Conservation (phyloP, 2,329 filamentous ascomycete genomes). For the Didymosphaeria variabile region DNA sequence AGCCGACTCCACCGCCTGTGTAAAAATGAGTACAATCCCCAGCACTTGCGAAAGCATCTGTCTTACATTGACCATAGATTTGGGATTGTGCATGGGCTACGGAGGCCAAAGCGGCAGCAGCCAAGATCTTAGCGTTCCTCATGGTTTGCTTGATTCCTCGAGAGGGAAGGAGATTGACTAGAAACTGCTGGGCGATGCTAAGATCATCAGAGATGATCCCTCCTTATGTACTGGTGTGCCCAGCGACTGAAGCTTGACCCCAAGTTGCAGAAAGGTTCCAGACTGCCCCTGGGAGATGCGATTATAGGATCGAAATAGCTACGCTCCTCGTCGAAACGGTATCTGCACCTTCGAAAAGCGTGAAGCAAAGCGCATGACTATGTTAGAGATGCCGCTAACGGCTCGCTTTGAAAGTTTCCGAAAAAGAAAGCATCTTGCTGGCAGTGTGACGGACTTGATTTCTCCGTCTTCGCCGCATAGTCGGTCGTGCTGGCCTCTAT, state of each 20-base stretch:
- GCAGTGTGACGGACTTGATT: neutral
- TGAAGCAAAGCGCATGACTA: conserved; percentile 13
- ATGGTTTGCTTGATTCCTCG: conserved; percentile 7
- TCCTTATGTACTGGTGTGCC: conserved; percentile 4
- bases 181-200: neutral
- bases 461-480: neutral
- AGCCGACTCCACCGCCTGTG: conserved; percentile 17
- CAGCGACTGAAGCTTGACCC: neutral
- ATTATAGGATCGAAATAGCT: neutral
- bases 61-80: conserved; percentile 16
- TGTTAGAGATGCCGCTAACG: conserved; percentile 6
- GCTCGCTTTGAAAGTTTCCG: conserved; percentile 4
- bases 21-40: neutral
- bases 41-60: neutral
- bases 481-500: neutral
- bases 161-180: neutral
- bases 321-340: neutral
- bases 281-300: neutral
- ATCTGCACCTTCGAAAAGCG: neutral
- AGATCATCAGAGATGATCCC: conserved; percentile 1
- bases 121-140: conserved; percentile 12
- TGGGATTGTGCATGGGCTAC: conserved; percentile 8
- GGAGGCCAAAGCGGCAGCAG: conserved; percentile 12
- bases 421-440: neutral
- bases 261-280: neutral